Base-by-base conservation (phyloP, 1,284 basidiomycete species). In the Wolfiporia cocos region DNA sequence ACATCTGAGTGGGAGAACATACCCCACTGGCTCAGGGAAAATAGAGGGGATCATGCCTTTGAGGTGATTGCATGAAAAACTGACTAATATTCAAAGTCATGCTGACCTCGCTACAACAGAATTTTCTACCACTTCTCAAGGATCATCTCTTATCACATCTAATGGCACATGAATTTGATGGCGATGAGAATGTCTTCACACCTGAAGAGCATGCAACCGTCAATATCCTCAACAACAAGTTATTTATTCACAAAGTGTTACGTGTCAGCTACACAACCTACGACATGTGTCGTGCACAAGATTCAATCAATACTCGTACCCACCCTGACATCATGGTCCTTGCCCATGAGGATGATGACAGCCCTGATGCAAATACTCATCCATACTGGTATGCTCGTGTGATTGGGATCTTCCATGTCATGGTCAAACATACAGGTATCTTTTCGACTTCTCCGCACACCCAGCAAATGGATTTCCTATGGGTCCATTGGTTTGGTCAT, bases 201-300 rank as follows among this genome's bases (percentile, higher is more conserved):
- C 34, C 42, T 4, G 26, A 24, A 2, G 50, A 56, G 5, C 46
- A 43, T 2, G n/a, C 26, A 3, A 17, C 9, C 5, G 49, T 53
- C 15, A 44, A 37, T 2, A 50, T 69, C n/a, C 22, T 38, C 1
- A 43, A 60, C 19, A 39, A 60, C 26, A 21, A 21, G 3, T 51
- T 71, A 0, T 68, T 62, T 43, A 28, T 35, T 0, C 53, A 61
- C 36, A 54, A 57, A 17, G 49, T 44, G 0, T 33, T 64, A 18
- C 47, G 51, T 0, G 43, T 72, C 37, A 68, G 71, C 37, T 72
- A 67, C 48, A 73, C 66, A 0, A 70, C 66, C 4, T 73, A 73
- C 40, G 61, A 73, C 37, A 37, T 68, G 10, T 53, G 55, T 2
- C 53, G 59, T 3, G 52, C 52, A 10, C 61, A 64, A 39, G 69